Conservation (phyloP, 352 stramenopile genomes). For the Phytophthora quininea region DNA sequence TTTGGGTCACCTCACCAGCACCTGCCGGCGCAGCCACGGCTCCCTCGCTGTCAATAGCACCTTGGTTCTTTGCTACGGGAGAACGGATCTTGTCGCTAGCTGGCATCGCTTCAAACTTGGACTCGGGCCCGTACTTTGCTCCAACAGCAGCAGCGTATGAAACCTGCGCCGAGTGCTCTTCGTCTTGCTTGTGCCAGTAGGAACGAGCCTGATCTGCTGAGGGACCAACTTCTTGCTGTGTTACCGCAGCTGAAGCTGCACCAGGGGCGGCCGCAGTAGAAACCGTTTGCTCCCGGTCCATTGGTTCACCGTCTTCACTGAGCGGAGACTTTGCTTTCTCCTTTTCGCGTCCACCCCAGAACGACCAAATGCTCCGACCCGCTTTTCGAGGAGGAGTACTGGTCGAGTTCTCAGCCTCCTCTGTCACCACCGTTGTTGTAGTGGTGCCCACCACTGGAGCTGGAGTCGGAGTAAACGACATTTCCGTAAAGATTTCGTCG, state of each 20-base stretch:
- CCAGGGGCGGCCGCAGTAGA: not conserved
- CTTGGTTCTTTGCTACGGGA: conserved; percentile 4
- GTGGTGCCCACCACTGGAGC: not conserved
- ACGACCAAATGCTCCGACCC: conserved; percentile 34
- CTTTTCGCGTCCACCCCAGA: conserved; percentile 17
- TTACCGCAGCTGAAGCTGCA: not conserved
- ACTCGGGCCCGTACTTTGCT: conserved; percentile 17
- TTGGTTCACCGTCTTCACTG: conserved; percentile 2
- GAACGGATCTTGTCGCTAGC: conserved; percentile 6
- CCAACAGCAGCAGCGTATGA: conserved; percentile 10
- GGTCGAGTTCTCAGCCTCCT: conserved; percentile 9
- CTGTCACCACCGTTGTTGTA: not conserved
- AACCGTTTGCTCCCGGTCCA: not conserved
- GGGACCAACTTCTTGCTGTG: not conserved
- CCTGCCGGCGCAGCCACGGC: too few relatives aligned
- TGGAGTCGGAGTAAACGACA: not conserved
- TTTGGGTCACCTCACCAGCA: conserved; percentile 12
- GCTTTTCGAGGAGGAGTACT: conserved; percentile 16
- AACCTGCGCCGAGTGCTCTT: conserved; percentile 6
- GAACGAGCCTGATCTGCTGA: conserved; percentile 3
- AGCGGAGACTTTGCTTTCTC: conserved; percentile 16
- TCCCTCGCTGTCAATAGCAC: conserved; percentile 1
- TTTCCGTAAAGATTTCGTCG: not conserved
- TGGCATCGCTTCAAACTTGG: conserved; percentile 16
- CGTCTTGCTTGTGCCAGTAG: conserved; percentile 17